A percentile compares a stretch with the other conserved stretches of the same genome.
Evolutionary conservation across 1,139 yeast species (phyloP).

Genomic region (Candida labiduridarum): DNA sequence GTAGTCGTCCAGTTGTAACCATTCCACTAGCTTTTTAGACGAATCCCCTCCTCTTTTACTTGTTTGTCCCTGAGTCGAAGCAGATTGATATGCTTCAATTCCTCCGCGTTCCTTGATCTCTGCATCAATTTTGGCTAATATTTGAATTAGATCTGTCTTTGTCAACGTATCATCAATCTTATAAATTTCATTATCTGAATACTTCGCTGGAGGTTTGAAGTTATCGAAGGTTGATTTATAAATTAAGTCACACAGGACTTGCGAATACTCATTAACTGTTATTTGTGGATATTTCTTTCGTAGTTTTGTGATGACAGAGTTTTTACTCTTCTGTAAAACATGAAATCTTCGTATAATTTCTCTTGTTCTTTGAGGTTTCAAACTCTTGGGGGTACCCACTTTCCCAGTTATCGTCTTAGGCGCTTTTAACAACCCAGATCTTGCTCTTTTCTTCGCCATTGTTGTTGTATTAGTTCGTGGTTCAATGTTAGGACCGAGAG

Average conservation of each 20-base stretch:
- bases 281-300: slow-evolving; percentile 14
- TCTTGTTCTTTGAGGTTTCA: slow-evolving; percentile 71
- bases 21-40: slow-evolving; percentile 68
- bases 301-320: slow-evolving; percentile 35
- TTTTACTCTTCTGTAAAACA: slow-evolving; percentile 55
- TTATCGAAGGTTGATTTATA: slow-evolving; percentile 9
- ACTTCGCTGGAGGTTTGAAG: slow-evolving; percentile 13
- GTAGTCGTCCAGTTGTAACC: slow-evolving; percentile 48
- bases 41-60: slow-evolving; percentile 86
- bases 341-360: slow-evolving; percentile 71
- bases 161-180: slow-evolving; percentile 23
- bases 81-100: slow-evolving; percentile 74
- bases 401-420: slow-evolving; percentile 34
- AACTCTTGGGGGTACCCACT: slow-evolving; percentile 26
- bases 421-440: slow-evolving; percentile 25
- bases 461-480: not conserved
- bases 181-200: slow-evolving; percentile 19
- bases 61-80: slow-evolving; percentile 84
- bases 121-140: slow-evolving; percentile 57
- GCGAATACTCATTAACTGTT: slow-evolving; percentile 26
- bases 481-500: not conserved
- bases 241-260: slow-evolving; percentile 12
- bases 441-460: slow-evolving; percentile 16
- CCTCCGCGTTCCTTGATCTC: slow-evolving; percentile 71
- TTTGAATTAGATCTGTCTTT: slow-evolving; percentile 21